Evolutionary conservation across 495 filamentous ascomycete genomes (phyloP).

Genomic region (Penicillium soppii): DNA sequence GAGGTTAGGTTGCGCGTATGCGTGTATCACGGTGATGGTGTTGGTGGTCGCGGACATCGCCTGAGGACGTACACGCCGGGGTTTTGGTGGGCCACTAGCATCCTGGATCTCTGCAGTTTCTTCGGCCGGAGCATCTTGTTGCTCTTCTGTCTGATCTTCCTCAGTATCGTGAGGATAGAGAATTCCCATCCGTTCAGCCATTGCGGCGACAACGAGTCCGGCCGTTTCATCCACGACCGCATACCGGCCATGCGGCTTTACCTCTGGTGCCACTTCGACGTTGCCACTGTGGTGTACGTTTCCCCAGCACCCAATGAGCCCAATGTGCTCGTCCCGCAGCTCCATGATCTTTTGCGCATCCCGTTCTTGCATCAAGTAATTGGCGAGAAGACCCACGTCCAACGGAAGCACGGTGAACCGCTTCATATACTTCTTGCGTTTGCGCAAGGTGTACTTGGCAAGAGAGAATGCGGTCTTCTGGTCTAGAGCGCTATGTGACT

Average conservation of each 20-base stretch:
- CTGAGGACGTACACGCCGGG: slow-evolving; percentile 24
- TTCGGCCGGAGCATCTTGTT: slow-evolving; percentile 8
- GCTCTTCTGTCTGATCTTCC: slow-evolving; percentile 26
- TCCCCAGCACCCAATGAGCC: slow-evolving; percentile 63
- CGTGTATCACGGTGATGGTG: slow-evolving; percentile 83
- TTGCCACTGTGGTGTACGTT: slow-evolving; percentile 58
- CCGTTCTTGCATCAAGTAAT: slow-evolving; percentile 72
- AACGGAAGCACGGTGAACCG: slow-evolving; percentile 81
- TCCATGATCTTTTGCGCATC: slow-evolving; percentile 83
- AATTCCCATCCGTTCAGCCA: slow-evolving; percentile 91
- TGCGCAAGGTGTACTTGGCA: slow-evolving; percentile 92
- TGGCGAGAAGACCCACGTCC: slow-evolving; percentile 69
- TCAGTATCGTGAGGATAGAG: slow-evolving; percentile 55
- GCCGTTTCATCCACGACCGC: slow-evolving; percentile 88
- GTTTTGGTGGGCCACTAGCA: slow-evolving; percentile 12
- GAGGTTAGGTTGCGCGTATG: slow-evolving; percentile 87
- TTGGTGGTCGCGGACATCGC: slow-evolving; percentile 63
- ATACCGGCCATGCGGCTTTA: slow-evolving; percentile 68
- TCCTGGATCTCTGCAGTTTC: slow-evolving; percentile 11
- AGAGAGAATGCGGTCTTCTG: slow-evolving; percentile 93
- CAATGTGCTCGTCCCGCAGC: slow-evolving; percentile 81
- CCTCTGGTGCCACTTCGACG: slow-evolving; percentile 26
- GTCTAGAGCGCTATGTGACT: slow-evolving; percentile 80
- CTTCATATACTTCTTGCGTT: slow-evolving; percentile 88
- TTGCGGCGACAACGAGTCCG: slow-evolving; percentile 78